Percentiles rank a stretch among this genome's conserved stretches.
These are phyloP conservation scores for Tuber melanosporum DNA, from an alignment of 495 filamentous ascomycete species.

Conservation along the genomic window DNA sequence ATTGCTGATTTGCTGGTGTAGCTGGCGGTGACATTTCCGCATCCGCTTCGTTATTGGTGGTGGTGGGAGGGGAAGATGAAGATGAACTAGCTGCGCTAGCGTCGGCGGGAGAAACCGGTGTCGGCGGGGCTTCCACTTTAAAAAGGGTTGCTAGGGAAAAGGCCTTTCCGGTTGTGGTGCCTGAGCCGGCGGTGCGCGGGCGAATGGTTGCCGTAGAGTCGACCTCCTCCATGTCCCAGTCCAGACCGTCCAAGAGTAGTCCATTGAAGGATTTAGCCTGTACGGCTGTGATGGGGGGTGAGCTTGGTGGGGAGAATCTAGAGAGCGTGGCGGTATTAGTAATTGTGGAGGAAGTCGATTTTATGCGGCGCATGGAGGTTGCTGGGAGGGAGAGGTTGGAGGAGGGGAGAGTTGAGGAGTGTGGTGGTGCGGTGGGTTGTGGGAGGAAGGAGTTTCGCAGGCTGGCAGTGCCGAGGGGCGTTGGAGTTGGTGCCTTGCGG, in stretches of 20 bases:
- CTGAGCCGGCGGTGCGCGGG: conserved; percentile 21
- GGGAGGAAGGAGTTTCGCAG: conserved; percentile 16
- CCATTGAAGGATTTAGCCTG: neutral
- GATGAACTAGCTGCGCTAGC: conserved; percentile 6
- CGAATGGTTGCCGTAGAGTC: conserved; percentile 30
- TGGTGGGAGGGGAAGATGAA: neutral
- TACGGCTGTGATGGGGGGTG: neutral
- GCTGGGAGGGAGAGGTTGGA: conserved; percentile 21
- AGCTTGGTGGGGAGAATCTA: neutral
- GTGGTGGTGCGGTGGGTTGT: neutral
- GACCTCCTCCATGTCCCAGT: conserved; percentile 15
- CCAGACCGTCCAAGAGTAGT: neutral
- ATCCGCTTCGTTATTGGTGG: neutral
- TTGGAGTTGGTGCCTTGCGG: conserved; percentile 26
- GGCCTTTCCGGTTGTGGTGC: conserved; percentile 8
- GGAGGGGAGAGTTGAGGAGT: neutral
- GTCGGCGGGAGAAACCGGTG: conserved; percentile 30
- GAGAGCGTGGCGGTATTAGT: neutral
- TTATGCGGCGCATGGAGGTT: conserved; percentile 32
- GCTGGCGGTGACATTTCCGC: conserved; percentile 23
- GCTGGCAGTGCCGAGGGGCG: conserved; percentile 23
- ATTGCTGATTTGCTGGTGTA: conserved; percentile 16
- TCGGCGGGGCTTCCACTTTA: conserved; percentile 27
- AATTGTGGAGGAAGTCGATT: conserved; percentile 16
- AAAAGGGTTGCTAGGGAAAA: conserved; percentile 26